Base-by-base conservation (phyloP, 208 protist genomes). In the Acanthamoeba healyi region DNA sequence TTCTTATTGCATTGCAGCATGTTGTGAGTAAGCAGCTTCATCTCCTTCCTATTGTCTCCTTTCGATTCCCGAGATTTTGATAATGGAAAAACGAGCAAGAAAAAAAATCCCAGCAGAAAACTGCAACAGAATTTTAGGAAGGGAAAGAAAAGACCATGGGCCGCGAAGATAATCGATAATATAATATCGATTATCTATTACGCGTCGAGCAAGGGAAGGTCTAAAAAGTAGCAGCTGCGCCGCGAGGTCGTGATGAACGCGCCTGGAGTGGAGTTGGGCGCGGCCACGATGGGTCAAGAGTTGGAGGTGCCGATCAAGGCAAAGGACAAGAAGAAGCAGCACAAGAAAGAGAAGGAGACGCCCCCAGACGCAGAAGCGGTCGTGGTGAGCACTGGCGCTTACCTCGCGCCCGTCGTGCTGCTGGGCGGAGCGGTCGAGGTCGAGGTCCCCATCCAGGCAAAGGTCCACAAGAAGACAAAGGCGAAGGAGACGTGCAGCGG, bases 1-100 rank as follows among this genome's bases (percentile, higher is more conserved):
- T 95, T 84, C 24, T 67, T 72, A 34, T 92, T 94, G 94, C 94
- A 95, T 38, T 95, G 94, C 36, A 95, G 94, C 92, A 95, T 95
- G 92, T 95, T 95, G 26, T 95, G 94, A 40, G 94, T 95, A 26
- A 95, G 93, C 40, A 95, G 77, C 92, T 93, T 94, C 94, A 95
- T 95, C 38, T 93, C 94, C 89, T 22, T 93, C n/a, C n/a, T n/a
- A n/a, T 58, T 65, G 1, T 29, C 44, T 14, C 10, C 56, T 89
- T 61, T 90, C 54, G 86, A 79, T 94, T 72, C 63, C 36, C 54
- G 12, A 22, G 15, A 72, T 36, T 32, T 40, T 40, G 63, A 36
- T n/a, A n/a, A n/a, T n/a, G n/a, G n/a, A n/a, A n/a, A n/a, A n/a
- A n/a, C n/a, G n/a, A n/a, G n/a, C n/a, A n/a, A n/a, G n/a, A n/a